phyloP scores from a whole-genome alignment of 2,329 filamentous ascomycete species.

The Fusarium verticillioides region DNA sequence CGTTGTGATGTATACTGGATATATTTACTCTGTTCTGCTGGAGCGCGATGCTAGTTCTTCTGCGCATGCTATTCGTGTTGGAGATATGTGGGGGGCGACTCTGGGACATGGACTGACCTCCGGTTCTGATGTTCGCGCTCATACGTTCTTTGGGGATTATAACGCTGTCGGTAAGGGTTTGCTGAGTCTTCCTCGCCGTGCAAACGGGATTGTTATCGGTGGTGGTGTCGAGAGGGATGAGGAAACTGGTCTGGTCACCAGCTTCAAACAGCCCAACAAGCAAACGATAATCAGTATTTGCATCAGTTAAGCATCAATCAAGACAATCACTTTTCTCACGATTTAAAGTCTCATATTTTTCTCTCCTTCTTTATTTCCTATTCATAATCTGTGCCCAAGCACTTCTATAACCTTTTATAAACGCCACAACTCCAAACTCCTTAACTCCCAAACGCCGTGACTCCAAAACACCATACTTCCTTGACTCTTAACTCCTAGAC shows the following conservation, averaged over 20 bases:
- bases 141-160: conserved; percentile 67
- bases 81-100: conserved; percentile 64
- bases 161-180: conserved; percentile 55
- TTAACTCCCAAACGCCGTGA: neutral
- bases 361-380: too few relatives aligned
- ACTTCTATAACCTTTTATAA: neutral
- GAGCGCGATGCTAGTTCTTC: conserved; percentile 55
- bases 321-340: neutral
- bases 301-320: neutral
- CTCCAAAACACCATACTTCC: neutral
- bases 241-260: conserved; percentile 53
- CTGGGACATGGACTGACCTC: conserved; percentile 65
- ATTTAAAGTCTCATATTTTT: neutral
- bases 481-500: neutral
- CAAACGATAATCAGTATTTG: neutral
- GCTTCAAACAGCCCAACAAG: conserved; percentile 30
- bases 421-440: neutral
- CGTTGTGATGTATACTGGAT: conserved; percentile 58
- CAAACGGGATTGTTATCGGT: conserved; percentile 57
- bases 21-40: conserved; percentile 68
- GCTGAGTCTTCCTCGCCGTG: conserved; percentile 47
- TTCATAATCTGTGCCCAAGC: neutral
- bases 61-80: conserved; percentile 63
- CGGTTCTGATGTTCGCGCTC: conserved; percentile 54
- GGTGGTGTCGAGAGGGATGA: conserved; percentile 54